phyloP scores from a whole-genome alignment of 345 rosid species.

The Melaleuca quinquenervia region DNA sequence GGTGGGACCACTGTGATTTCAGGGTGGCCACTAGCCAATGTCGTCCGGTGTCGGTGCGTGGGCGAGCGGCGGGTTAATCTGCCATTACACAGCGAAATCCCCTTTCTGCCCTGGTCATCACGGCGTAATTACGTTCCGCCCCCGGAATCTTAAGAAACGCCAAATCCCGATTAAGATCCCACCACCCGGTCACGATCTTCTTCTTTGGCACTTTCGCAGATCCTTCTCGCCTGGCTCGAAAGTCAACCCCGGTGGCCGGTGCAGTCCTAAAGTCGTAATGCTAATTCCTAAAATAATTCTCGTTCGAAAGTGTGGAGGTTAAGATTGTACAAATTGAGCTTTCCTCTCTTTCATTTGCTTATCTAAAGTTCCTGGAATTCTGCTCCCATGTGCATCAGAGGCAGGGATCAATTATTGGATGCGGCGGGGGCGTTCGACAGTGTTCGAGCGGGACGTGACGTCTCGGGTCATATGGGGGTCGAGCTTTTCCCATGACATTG shows the following conservation, averaged over 20 bases:
- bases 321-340: not conserved
- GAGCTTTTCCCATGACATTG: not conserved
- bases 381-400: not conserved
- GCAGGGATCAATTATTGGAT: not conserved
- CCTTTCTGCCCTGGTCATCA: not conserved
- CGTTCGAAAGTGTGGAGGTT: too few relatives aligned
- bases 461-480: not conserved
- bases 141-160: not conserved
- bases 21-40: not conserved
- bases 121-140: not conserved
- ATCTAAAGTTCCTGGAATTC: not conserved
- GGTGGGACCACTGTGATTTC: not conserved
- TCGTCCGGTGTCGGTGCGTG: not conserved
- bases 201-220: not conserved
- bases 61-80: not conserved
- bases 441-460: not conserved
- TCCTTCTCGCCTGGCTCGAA: not conserved
- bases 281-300: not conserved
- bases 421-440: not conserved
- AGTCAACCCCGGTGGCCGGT: not conserved
- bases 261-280: not conserved
- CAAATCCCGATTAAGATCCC: not conserved
- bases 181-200: not conserved
- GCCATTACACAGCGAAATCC: not conserved
- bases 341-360: rapidly evolving